A percentile compares a stretch with the other conserved stretches of the same genome.
These are phyloP conservation scores for Guadua angustifolia DNA, from an alignment of 176 grass and related monocot species.

Conservation along the genomic window DNA sequence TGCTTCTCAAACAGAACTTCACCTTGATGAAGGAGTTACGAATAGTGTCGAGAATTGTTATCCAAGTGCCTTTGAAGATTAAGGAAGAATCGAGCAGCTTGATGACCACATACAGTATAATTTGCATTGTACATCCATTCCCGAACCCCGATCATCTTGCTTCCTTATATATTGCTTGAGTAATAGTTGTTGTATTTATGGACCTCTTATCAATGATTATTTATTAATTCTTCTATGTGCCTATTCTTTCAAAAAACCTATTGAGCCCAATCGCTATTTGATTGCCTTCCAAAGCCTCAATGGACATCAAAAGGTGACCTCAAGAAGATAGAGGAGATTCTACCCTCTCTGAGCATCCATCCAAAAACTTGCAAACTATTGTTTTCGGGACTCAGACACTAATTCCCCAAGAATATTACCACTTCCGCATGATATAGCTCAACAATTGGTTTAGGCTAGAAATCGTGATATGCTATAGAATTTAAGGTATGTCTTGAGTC, in stretches of 20 bases:
- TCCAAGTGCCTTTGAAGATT: slow-evolving; percentile 71
- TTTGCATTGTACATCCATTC: neutral
- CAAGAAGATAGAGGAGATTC: slow-evolving; percentile 36
- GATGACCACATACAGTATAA: slow-evolving; percentile 63
- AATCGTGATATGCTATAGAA: slow-evolving; percentile 59
- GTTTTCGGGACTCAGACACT: slow-evolving; percentile 69
- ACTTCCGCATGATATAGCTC: slow-evolving; percentile 82
- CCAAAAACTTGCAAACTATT: slow-evolving; percentile 72
- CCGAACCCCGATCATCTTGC: too few relatives aligned
- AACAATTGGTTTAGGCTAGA: slow-evolving; percentile 84
- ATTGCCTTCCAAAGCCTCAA: slow-evolving; percentile 76
- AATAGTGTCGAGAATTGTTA: slow-evolving; percentile 66
- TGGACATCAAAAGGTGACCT: slow-evolving; percentile 52
- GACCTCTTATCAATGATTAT: neutral
- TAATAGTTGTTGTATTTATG: neutral
- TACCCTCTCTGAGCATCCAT: slow-evolving; percentile 49
- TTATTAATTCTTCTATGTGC: neutral
- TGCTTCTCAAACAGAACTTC: slow-evolving; percentile 37
- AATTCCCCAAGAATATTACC: slow-evolving; percentile 79
- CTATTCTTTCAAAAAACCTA: slow-evolving; percentile 74
- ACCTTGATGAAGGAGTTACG: slow-evolving; percentile 66
- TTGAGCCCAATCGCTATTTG: slow-evolving; percentile 83
- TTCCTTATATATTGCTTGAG: too few relatives aligned
- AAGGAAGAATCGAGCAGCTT: slow-evolving; percentile 88
- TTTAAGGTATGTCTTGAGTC: slow-evolving; percentile 9